phyloP scores from a whole-genome alignment of 176 grass and related monocot species.

The Neostapfia colusana region DNA sequence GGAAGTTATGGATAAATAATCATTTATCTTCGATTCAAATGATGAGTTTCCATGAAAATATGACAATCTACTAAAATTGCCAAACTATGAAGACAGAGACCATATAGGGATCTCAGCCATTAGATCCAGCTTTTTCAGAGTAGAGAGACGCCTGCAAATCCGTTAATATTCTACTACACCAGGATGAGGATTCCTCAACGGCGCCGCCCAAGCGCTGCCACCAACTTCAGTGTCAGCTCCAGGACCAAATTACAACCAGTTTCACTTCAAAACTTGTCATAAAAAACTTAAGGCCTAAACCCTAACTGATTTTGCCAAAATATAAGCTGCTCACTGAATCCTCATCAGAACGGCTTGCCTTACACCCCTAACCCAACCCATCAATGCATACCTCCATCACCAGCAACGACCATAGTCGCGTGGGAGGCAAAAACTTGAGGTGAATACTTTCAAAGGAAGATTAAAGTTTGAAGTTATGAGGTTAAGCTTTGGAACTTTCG shows the following conservation, averaged over 20 bases:
- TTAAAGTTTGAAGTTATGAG: not conserved
- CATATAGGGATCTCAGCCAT: not conserved
- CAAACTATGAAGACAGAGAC: not conserved
- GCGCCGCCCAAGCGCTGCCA: not conserved
- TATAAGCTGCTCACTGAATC: not conserved
- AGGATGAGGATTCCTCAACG: not conserved
- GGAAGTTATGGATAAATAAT: not conserved
- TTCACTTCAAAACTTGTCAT: not conserved
- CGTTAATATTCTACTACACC: not conserved
- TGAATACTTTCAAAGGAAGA: not conserved
- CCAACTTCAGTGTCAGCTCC: not conserved
- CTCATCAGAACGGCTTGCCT: not conserved
- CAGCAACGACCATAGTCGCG: not conserved
- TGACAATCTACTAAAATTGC: not conserved
- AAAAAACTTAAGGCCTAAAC: not conserved
- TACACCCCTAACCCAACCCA: not conserved
- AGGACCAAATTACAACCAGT: not conserved
- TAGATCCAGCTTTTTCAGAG: not conserved
- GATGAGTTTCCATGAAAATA: slow-evolving; percentile 1
- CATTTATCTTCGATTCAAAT: not conserved
- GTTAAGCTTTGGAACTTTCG: not conserved
- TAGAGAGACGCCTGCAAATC: not conserved
- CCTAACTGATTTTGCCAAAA: not conserved
- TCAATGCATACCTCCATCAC: not conserved
- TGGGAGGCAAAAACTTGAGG: not conserved